Evolutionary conservation across 345 rosid genomes (phyloP), one percentile per base, ranked within the genome.

Genomic region (Gossypium anomalum): DNA sequence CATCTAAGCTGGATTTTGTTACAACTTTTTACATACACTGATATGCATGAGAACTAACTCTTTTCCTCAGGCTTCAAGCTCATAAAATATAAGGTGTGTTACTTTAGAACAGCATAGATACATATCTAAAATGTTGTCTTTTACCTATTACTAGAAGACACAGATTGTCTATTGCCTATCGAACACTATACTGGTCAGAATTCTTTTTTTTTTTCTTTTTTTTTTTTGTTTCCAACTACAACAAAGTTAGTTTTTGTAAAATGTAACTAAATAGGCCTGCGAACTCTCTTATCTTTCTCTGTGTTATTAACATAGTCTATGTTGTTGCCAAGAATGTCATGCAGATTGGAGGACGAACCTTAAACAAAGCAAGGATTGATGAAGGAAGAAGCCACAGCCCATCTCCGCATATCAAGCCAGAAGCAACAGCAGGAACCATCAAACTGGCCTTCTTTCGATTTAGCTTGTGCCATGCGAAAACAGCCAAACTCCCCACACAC

Each of bases 351-450:
- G 97, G 98, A 19, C 27, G 78, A 77, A 93, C 71, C 82, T 87
- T 90, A 60, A 88, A 84, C 74, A 91, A 76, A 17, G 97, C 96
- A 2, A 95, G 93, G 27, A 95, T 41, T 0, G 97, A 93, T 2
- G 96, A 87, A 47, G 98, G 99, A 0, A 95, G 87, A 78, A 93
- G 89, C 99, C 99, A 93, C 61, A 93, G 72, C 47, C 99, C 98
- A 61, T 93, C 99, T 20, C 97, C 98, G 61, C 98, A 95, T 44
- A 95, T 91, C 85, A 93, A 86, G 62, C 97, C 98, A 20, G 98
- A 95, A 23, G 98, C 99, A 57, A 91, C 88, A 0, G 96, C 98
- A 0, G 98, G 99, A 80, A 88, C 81, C 97, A 93, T 86, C 72
- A 86, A 76, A 27, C 79, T 80, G 9, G 98, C 89, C 58, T 82